phyloP scores from a whole-genome alignment of 2,329 filamentous ascomycete species.

The Fusarium torulosum region DNA sequence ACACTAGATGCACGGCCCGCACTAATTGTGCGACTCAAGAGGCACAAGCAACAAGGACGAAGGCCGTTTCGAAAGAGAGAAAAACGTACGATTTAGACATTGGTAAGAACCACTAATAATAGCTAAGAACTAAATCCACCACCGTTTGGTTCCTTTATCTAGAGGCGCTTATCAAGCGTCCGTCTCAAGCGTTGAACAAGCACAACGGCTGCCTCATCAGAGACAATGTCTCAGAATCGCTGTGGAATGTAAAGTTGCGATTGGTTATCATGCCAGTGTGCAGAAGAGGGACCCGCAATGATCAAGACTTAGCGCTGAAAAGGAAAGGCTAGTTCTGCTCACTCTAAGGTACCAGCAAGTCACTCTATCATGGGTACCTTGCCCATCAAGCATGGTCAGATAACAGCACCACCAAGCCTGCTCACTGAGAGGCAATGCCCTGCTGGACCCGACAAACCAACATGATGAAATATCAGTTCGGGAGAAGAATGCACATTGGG shows the following conservation, averaged over 20 bases:
- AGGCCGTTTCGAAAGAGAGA: conserved; percentile 1
- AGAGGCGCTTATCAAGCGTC: conserved; percentile 27
- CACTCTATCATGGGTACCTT: conserved; percentile 8
- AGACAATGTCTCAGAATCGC: conserved; percentile 39
- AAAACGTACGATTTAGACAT: conserved; percentile 40
- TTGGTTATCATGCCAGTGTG: conserved; percentile 30
- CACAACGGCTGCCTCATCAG: conserved; percentile 43
- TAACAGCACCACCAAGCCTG: conserved; percentile 19
- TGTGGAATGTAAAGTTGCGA: conserved; percentile 20
- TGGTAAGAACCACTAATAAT: conserved; percentile 15
- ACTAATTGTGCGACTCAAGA: conserved; percentile 17
- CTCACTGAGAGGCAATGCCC: conserved; percentile 9
- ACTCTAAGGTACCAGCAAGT: conserved; percentile 14
- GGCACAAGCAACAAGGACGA: conserved; percentile 1
- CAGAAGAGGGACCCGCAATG: conserved; percentile 16
- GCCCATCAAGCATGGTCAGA: conserved; percentile 14
- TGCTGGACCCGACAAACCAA: background rate
- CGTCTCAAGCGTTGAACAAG: conserved; percentile 30
- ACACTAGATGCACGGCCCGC: conserved; percentile 28
- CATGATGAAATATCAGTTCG: background rate
- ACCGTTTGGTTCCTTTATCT: conserved; percentile 31
- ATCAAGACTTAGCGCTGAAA: conserved; percentile 35
- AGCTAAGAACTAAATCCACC: conserved; percentile 13
- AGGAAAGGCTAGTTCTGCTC: conserved; percentile 22
- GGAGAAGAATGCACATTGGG: background rate